Evolutionary conservation across 306 rosid species (phyloP), one percentile per base, ranked within the genome.

Genomic region (Urtica urens): DNA sequence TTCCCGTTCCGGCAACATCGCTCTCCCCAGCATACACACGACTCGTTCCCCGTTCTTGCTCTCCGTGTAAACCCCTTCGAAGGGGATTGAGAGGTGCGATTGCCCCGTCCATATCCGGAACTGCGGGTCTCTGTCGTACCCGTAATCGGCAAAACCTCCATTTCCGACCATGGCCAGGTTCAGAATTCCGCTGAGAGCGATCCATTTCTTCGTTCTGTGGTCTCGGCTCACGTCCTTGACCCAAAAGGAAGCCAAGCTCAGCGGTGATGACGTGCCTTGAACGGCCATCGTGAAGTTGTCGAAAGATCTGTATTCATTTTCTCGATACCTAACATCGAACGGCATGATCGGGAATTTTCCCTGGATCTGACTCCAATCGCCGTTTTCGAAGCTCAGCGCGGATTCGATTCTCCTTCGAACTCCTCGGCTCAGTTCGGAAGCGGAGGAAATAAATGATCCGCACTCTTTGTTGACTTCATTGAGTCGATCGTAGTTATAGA

Each of bases 1-100:
- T n/a, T 90, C 94, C 52, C 95, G 81, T 51, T 83, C 64, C 0
- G 97, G 97, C 57, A 90, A 67, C 78, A 75, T 68, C 18, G 95
- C 64, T 45, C 51, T 63, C 53, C 97, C 97, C 68, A 90, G 58
- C 72, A 88, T 81, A 63, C 97, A 84, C 78, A 84, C 47, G 31
- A 77, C 93, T 70, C 84, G 81, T 49, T 84, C 93, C 35, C 94
- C 94, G 11, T 63, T 88, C 71, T 68, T 61, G 3, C 93, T 70
- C 69, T 81, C 97, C 0, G 93, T 74, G 60, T 88, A 88, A 67
- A 88, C 49, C 57, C 97, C 97, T 71, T 84, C 82, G 39, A 84
- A 81, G 39, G 70, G 34, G 44, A 88, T 64, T 11, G 69, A 30
- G 45, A 88, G 75, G 63, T 70, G 68, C 55, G 97, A 74, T 48